Evolutionary conservation across 2,329 filamentous ascomycete genomes (phyloP), one percentile per base, ranked within the genome.

Genomic region (Albifimbria verrucaria): DNA sequence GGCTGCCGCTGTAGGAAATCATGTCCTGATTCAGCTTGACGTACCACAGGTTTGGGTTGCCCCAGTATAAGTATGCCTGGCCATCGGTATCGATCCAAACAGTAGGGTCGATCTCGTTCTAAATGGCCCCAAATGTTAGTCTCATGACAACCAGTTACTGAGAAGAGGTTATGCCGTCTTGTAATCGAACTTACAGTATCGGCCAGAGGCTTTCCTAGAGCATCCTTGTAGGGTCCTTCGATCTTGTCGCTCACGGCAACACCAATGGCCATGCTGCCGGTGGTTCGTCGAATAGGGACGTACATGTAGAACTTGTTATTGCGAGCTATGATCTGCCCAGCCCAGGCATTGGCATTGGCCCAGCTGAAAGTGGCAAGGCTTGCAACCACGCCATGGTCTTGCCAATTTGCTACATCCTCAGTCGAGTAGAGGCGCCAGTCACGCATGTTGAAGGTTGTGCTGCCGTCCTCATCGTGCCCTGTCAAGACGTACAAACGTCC

Each of bases 51-150:
- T 59, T 52, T 1, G 68, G 63, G 49, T 69, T 68, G 21, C 68
- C 68, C 67, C 66, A 70, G 58, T 69, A 71, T 50, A 72, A 41
- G 55, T 71, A 72, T 1, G 66, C 68, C 53, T 70, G 68, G 46
- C 65, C 68, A 47, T 69, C 64, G 48, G 68, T 65, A 51, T 72
- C 68, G 51, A 72, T 67, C 56, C 64, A 67, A 21, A 69, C 68
- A 7, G 61, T 64, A 5, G 65, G 67, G 49, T 70, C 67, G 25
- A 70, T 68, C 47, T 65, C 53, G 50, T 68, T 70, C n/a, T 64
- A 57, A 6, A 70, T 20, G n/a, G n/a, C n/a, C n/a, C n/a, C n/a
- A n/a, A n/a, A n/a, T n/a, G n/a, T n/a, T n/a, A n/a, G n/a, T n/a
- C n/a, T n/a, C n/a, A n/a, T n/a, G n/a, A n/a, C n/a, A n/a, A n/a